These are phyloP conservation scores for Jamesozyma spencerorum DNA, from an alignment of 805 yeast genomes.

Conservation along the genomic window DNA sequence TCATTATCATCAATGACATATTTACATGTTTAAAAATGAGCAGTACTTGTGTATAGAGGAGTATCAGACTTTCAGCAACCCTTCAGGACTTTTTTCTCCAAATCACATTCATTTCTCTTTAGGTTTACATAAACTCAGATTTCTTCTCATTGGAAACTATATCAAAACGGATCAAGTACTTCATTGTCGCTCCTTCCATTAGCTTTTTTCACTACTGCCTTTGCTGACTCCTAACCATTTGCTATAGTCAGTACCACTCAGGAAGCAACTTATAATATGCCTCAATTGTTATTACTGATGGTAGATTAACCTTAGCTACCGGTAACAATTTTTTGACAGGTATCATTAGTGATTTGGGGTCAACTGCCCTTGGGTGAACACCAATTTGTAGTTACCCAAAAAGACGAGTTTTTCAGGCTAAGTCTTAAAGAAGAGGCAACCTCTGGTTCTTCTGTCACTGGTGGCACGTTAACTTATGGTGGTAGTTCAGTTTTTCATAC, in stretches of 20 bases:
- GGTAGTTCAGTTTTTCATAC: conserved; percentile 32
- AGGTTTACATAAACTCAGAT: too few species aligned
- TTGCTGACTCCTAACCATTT: conserved; percentile 33
- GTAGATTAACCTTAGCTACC: conserved; percentile 13
- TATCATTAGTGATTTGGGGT: conserved; percentile 29
- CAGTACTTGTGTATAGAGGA: too few species aligned
- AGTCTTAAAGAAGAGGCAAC: conserved; percentile 21
- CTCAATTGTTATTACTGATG: conserved; percentile 15
- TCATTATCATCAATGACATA: too few species aligned
- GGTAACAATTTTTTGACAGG: conserved; percentile 12
- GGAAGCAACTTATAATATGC: conserved; percentile 30
- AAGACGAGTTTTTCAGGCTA: conserved; percentile 17
- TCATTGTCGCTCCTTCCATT: conserved; percentile 20
- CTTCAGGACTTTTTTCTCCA: too few species aligned
- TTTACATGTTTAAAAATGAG: too few species aligned
- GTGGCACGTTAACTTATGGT: conserved; percentile 32
- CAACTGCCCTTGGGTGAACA: conserved; percentile 24
- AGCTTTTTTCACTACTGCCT: conserved; percentile 19
- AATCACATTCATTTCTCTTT: too few species aligned
- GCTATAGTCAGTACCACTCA: conserved; percentile 30
- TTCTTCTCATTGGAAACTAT: too few species aligned
- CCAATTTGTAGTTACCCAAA: conserved; percentile 23
- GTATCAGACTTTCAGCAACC: too few species aligned
- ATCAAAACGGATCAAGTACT: too few species aligned
- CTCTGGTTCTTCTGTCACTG: conserved; percentile 33